Conservation (phyloP, 306 rosid genomes). For the Corylus heterophylla region DNA sequence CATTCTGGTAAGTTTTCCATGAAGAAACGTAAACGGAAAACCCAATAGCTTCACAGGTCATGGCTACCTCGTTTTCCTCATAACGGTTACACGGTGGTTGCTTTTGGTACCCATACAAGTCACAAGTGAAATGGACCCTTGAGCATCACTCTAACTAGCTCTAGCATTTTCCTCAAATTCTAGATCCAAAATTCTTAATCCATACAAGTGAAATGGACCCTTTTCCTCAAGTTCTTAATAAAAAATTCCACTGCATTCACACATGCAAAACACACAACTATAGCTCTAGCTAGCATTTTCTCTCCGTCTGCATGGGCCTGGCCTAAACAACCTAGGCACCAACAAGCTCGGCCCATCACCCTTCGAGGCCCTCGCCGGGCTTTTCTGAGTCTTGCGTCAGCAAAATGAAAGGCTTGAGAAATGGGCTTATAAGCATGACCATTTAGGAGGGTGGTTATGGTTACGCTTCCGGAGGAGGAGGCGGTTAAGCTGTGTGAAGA, state of each 20-base stretch:
- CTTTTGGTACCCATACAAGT: too few species aligned
- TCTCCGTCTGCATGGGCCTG: slow-evolving; percentile 37
- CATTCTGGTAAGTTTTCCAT: too few species aligned
- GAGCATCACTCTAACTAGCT: too few species aligned
- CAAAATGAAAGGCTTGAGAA: slow-evolving; percentile 39
- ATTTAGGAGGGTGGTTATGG: slow-evolving; percentile 54
- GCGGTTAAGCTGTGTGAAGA: slow-evolving; percentile 44
- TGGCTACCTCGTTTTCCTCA: too few species aligned
- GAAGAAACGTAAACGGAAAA: too few species aligned
- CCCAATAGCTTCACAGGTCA: too few species aligned
- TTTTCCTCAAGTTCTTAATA: slow-evolving; percentile 22
- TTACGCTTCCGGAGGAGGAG: slow-evolving; percentile 52
- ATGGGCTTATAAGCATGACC: slow-evolving; percentile 52
- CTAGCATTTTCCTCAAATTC: too few species aligned
- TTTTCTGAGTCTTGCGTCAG: slow-evolving; percentile 64
- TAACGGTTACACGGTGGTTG: too few species aligned
- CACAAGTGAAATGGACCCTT: too few species aligned
- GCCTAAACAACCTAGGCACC: slow-evolving; percentile 20
- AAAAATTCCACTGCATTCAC: slow-evolving; percentile 23
- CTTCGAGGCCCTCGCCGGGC: slow-evolving; percentile 58
- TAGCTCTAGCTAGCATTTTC: slow-evolving; percentile 42
- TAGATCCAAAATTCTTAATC: too few species aligned
- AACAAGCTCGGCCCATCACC: slow-evolving; percentile 32
- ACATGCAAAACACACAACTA: slow-evolving; percentile 36
- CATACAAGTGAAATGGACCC: too few species aligned